A percentile compares a stretch with the other conserved stretches of the same genome.
phyloP scores from a whole-genome alignment of 345 rosid genomes.

The Citrus mangshanensis region DNA sequence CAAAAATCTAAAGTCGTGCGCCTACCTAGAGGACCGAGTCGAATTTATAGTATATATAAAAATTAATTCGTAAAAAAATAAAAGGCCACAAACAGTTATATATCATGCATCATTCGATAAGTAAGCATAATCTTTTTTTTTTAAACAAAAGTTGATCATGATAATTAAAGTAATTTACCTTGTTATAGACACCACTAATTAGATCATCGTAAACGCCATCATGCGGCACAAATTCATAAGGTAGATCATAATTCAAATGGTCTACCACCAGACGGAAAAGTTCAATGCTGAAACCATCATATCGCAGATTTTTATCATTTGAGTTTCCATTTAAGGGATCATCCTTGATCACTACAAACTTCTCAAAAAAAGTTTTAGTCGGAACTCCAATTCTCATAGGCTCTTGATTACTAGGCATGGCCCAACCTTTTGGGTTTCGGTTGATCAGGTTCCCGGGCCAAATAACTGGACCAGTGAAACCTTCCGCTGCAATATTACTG shows the following conservation, averaged over 20 bases:
- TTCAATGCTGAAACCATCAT: slow-evolving; percentile 38
- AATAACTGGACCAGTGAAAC: background rate
- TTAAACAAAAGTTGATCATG: background rate
- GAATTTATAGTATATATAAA: background rate
- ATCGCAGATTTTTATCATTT: background rate
- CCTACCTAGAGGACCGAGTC: background rate
- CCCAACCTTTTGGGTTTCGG: slow-evolving; percentile 29
- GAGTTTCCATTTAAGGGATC: background rate
- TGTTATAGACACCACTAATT: slow-evolving; percentile 23
- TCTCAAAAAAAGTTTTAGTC: slow-evolving; percentile 21
- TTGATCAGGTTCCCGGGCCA: slow-evolving; percentile 30
- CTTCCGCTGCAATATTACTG: background rate
- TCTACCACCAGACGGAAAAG: slow-evolving; percentile 14
- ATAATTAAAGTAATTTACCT: slow-evolving; percentile 25
- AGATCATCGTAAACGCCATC: slow-evolving; percentile 32
- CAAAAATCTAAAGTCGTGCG: too few relatives aligned
- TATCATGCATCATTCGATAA: too few relatives aligned
- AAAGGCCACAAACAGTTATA: too few relatives aligned
- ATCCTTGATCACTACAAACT: slow-evolving; percentile 27
- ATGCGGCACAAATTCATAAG: slow-evolving; percentile 12
- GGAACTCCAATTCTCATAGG: slow-evolving; percentile 44
- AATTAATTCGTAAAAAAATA: too few relatives aligned
- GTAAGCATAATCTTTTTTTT: background rate
- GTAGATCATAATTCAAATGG: slow-evolving; percentile 9
- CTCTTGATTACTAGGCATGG: slow-evolving; percentile 15